Percentiles rank a stretch among this genome's conserved stretches.
phyloP scores from a whole-genome alignment of 2,329 filamentous ascomycete species.

The Raffaelea albimanens region DNA sequence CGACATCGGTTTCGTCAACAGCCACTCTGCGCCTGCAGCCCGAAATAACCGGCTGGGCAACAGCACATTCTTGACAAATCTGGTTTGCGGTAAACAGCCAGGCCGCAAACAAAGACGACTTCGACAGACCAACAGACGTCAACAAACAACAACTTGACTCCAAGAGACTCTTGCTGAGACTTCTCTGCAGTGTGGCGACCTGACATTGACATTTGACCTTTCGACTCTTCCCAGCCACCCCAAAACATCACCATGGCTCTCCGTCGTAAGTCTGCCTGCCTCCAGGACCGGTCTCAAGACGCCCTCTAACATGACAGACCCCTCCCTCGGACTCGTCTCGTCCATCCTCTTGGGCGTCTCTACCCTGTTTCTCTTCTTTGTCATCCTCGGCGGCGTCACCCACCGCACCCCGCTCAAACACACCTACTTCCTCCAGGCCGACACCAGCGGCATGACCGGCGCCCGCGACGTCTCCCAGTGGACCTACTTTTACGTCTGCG shows the following conservation, averaged over 20 bases:
- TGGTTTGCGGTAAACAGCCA: too few species aligned
- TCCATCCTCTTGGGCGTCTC: constrained; percentile 40
- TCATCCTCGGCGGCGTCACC: constrained; percentile 47
- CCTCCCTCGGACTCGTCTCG: constrained; percentile 30
- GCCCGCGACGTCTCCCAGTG: constrained; percentile 65
- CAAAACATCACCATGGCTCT: neutral
- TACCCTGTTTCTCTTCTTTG: constrained; percentile 47
- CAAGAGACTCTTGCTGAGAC: too few species aligned
- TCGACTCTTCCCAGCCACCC: too few species aligned
- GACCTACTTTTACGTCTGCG: constrained; percentile 85
- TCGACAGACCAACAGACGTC: too few species aligned
- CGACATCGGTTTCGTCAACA: too few species aligned
- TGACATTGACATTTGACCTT: too few species aligned
- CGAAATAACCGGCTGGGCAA: too few species aligned
- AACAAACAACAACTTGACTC: too few species aligned
- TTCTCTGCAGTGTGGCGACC: too few species aligned
- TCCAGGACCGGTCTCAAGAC: neutral
- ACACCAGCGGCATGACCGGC: constrained; percentile 62
- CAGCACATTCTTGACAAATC: too few species aligned
- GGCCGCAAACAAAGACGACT: too few species aligned
- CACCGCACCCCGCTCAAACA: constrained; percentile 49
- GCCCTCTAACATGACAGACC: constrained; percentile 22
- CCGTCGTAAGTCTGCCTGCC: neutral
- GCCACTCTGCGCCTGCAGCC: too few species aligned
- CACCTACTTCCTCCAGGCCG: constrained; percentile 79